Evolutionary conservation across 2,329 filamentous ascomycete genomes (phyloP).

Genomic region (Chlorencoelia australis): DNA sequence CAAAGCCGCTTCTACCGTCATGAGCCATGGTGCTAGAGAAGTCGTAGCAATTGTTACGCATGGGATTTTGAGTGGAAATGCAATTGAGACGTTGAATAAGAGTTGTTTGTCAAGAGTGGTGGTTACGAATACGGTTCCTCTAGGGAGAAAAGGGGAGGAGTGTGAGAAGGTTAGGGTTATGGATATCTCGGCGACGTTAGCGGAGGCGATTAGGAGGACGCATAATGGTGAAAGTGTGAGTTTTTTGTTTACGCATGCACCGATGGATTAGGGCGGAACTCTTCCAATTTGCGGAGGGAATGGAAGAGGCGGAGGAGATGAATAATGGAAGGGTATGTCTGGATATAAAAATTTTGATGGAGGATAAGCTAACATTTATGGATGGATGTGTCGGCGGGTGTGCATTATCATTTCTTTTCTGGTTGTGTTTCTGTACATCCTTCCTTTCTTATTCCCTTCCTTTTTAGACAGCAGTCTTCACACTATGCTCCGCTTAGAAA

Average conservation of each 20-base stretch:
- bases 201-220: constrained; percentile 59
- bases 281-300: too few relatives aligned
- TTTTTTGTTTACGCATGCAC: constrained; percentile 59
- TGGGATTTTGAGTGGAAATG: constrained; percentile 79
- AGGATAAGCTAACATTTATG: too few relatives aligned
- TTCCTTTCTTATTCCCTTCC: too few relatives aligned
- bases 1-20: constrained; percentile 84
- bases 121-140: constrained; percentile 81
- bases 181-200: constrained; percentile 77
- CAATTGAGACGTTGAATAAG: constrained; percentile 63
- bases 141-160: constrained; percentile 67
- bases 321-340: too few relatives aligned
- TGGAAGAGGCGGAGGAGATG: too few relatives aligned
- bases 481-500: too few relatives aligned
- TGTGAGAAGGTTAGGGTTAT: constrained; percentile 82
- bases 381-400: too few relatives aligned
- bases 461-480: too few relatives aligned
- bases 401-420: too few relatives aligned
- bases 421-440: too few relatives aligned
- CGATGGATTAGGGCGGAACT: constrained; percentile 31
- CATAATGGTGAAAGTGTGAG: constrained; percentile 60
- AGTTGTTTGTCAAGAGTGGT: constrained; percentile 70
- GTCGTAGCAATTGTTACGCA: constrained; percentile 95
- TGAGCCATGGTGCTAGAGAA: constrained; percentile 75
- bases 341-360: too few relatives aligned